Evolutionary conservation across 176 grass and related monocot species (phyloP).

Genomic region (Aegilops longissima): DNA sequence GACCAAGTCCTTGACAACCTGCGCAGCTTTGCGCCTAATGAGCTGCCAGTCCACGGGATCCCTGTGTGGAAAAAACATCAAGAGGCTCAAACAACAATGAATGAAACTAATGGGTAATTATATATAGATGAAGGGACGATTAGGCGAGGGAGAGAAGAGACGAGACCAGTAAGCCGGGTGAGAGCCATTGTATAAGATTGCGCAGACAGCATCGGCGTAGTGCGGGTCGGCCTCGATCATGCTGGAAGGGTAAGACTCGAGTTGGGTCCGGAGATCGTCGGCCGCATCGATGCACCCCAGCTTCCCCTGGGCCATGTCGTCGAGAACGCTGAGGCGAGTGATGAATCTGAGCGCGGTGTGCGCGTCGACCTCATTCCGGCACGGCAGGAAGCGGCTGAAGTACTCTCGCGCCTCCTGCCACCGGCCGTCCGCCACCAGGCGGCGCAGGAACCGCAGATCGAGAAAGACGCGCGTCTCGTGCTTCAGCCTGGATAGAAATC

Average conservation of each 20-base stretch:
- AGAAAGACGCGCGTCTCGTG: no score
- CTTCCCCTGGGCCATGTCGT: neutral
- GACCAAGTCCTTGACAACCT: slow-evolving; percentile 6
- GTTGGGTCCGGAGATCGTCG: neutral
- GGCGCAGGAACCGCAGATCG: no score
- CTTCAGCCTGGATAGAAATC: neutral
- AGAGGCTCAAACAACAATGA: neutral
- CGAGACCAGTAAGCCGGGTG: slow-evolving; percentile 1
- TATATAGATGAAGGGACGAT: neutral
- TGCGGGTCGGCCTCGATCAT: neutral
- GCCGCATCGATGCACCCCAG: neutral
- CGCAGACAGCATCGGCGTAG: neutral
- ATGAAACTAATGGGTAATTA: neutral
- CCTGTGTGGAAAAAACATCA: neutral
- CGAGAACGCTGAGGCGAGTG: no score
- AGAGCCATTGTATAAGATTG: neutral
- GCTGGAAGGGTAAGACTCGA: neutral
- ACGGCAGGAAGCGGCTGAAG: no score
- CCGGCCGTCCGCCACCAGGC: no score
- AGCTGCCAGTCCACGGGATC: neutral
- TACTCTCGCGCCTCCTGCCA: no score
- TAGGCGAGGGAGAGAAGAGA: neutral
- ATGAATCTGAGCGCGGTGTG: no score
- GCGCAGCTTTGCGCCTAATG: neutral
- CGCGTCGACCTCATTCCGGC: no score